These are phyloP conservation scores for Silene conica DNA, from an alignment of 148 eudicot species.

Conservation along the genomic window DNA sequence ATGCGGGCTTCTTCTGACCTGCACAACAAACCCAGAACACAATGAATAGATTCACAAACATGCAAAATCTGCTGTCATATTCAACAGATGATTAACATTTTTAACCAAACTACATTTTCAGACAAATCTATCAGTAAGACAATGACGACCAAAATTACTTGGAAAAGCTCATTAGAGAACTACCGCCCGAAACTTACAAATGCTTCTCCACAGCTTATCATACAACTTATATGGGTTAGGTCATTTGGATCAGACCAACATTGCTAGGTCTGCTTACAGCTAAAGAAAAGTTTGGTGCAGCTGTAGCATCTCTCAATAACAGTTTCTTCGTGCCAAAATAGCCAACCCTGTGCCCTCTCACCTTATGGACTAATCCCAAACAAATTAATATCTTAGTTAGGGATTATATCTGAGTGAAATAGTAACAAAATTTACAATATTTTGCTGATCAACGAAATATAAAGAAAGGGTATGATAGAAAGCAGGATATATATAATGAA, in stretches of 20 bases:
- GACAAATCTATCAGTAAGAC: background rate
- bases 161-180: background rate
- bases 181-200: background rate
- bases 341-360: background rate
- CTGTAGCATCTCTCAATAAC: background rate
- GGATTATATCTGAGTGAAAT: background rate
- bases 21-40: conserved; percentile 19
- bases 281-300: background rate
- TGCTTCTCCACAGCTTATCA: background rate
- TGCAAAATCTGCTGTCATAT: background rate
- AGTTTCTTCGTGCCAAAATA: background rate
- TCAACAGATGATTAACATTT: background rate
- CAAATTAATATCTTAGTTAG: background rate
- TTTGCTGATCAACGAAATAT: too few relatives aligned
- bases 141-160: too few relatives aligned
- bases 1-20: conserved; percentile 70
- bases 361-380: background rate
- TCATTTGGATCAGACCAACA: background rate
- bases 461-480: too few relatives aligned
- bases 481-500: too few relatives aligned
- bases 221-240: background rate
- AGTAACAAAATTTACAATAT: background rate
- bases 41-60: background rate
- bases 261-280: background rate
- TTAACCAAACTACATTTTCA: background rate